Base-by-base conservation (phyloP, 108 stramenopile genomes). In the Aurantiochytrium sp. region DNA sequence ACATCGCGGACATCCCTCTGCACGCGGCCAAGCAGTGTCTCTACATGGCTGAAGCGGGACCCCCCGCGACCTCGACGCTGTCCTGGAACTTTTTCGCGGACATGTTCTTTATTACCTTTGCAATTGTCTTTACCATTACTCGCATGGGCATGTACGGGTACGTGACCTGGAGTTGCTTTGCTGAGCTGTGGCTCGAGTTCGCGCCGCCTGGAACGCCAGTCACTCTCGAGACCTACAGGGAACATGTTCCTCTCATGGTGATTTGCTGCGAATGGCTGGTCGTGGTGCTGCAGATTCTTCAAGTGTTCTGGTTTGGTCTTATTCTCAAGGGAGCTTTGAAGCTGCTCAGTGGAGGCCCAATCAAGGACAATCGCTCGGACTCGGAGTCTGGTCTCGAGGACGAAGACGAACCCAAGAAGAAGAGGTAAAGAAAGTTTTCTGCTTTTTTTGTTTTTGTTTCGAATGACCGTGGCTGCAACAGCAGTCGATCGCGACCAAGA, bases 381-480 rank as follows among this genome's bases (percentile, higher is more conserved):
- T 45, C 45, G 51, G 93, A 92, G 59, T 83, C 76, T 83, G 76
- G 51, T 53, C 25, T 83, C 18, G 76, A 83, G 45, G 51, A 83
- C 76, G 89, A 88, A 21, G 88, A 91, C 25, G 90, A 89, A 51
- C 18, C 47, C 12, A 90, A 92, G 43, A 69, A 69, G 64, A 69
- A 28, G 35, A 69, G 25, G 18, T 69, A 18, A 42, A 16, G 1
- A 16, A 57, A 16, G 55, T 14, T 0, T 8, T 16, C 55, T 8
- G 3, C 55, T 0, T 4, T 57, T 57, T 12, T 0, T 4, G 0
- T 57, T 12, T 5, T 59, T 87, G 1, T 59, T 18, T 58, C 21
- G 21, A 59, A 97, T 95, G 29, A 97, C 87, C 42, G 95, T 93
- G n/a, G 93, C 88, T 91, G 97, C 97, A 14, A 96, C 58, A 21